Percentiles rank a stretch among this genome's conserved stretches.
These are phyloP conservation scores for Phialocephala sp. DNA, from an alignment of 2,329 filamentous ascomycete genomes.

Conservation along the genomic window DNA sequence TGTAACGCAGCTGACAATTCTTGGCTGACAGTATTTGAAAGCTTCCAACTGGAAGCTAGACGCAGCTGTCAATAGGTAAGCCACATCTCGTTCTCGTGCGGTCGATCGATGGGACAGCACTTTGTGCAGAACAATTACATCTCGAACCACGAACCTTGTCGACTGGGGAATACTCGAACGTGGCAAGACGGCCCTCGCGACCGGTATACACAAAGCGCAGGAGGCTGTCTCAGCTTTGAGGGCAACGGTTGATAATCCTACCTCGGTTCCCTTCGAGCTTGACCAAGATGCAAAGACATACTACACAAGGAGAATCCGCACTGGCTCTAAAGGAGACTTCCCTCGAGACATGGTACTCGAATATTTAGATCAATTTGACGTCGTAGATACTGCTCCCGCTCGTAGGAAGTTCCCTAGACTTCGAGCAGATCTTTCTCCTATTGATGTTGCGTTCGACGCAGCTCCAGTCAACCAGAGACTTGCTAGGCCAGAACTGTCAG, in stretches of 20 bases:
- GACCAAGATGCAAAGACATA: not conserved
- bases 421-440: not conserved
- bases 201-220: not conserved
- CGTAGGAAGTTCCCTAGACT: not conserved
- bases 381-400: not conserved
- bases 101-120: not conserved
- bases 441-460: not conserved
- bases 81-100: not conserved
- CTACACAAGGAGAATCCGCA: not conserved
- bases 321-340: not conserved
- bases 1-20: conserved; percentile 29
- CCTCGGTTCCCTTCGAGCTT: too few species aligned
- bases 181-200: not conserved
- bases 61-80: conserved; percentile 47
- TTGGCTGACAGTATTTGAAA: conserved; percentile 44
- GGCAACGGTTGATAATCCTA: too few species aligned
- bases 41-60: conserved; percentile 46
- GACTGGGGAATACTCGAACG: not conserved
- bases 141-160: not conserved
- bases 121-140: not conserved
- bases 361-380: not conserved
- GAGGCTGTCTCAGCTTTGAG: not conserved
- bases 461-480: not conserved
- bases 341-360: not conserved
- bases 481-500: not conserved